These are phyloP conservation scores for Alternaria rosae DNA, from an alignment of 2,329 filamentous ascomycete genomes.

Conservation along the genomic window DNA sequence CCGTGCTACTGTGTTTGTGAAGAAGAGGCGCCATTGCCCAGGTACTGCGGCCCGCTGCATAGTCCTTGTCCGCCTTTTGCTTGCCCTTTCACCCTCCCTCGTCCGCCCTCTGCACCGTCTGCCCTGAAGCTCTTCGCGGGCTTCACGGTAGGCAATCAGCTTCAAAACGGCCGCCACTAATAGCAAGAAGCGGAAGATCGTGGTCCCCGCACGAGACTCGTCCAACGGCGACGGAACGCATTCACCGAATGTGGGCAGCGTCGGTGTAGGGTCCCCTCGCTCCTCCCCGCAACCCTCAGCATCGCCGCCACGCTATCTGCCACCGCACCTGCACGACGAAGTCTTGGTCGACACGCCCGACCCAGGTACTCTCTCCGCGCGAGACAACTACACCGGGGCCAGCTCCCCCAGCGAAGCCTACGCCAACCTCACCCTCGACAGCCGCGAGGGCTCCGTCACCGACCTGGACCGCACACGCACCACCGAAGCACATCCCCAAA, in stretches of 20 bases:
- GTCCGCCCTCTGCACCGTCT: slow-evolving; percentile 22
- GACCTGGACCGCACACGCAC: slow-evolving; percentile 34
- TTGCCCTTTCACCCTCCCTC: slow-evolving; percentile 2
- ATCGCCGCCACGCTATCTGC: slow-evolving; percentile 59
- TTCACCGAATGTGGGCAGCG: slow-evolving; percentile 44
- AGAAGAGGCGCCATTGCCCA: slow-evolving; percentile 7
- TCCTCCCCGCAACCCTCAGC: slow-evolving; percentile 50
- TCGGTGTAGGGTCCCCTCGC: slow-evolving; percentile 42
- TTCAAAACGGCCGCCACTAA: slow-evolving; percentile 55
- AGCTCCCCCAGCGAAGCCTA: slow-evolving; percentile 62
- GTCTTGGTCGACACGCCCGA: slow-evolving; percentile 49
- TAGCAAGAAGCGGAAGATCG: slow-evolving; percentile 58
- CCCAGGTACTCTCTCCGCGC: slow-evolving; percentile 26
- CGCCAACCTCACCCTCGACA: slow-evolving; percentile 60
- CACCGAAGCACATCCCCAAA: slow-evolving; percentile 23
- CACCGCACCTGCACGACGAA: slow-evolving; percentile 64
- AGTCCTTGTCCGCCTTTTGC: slow-evolving; percentile 6
- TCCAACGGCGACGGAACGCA: slow-evolving; percentile 16
- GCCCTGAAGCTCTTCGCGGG: slow-evolving; percentile 48
- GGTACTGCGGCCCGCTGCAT: slow-evolving; percentile 19
- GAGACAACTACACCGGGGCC: slow-evolving; percentile 50
- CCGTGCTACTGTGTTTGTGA: slow-evolving; percentile 11
- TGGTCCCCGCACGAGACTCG: slow-evolving; percentile 37
- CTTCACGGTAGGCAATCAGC: slow-evolving; percentile 49
- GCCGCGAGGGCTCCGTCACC: slow-evolving; percentile 46